These are phyloP conservation scores for Arthrobotrys conoides DNA, from an alignment of 2,329 filamentous ascomycete species.

Conservation along the genomic window DNA sequence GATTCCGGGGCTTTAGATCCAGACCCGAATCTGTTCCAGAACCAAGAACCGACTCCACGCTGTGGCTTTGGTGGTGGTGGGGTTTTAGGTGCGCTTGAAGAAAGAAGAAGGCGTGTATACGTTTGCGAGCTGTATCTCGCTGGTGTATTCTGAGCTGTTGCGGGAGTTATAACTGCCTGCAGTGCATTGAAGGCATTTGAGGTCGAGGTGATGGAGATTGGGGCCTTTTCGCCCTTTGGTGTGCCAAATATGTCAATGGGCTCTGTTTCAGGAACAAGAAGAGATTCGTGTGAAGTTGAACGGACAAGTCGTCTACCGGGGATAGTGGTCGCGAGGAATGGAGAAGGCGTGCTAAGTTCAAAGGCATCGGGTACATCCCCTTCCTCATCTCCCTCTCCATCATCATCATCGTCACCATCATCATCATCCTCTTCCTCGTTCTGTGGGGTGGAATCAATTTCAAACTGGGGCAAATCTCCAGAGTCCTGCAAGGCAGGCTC, in stretches of 20 bases:
- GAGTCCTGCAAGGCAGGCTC: slow-evolving; percentile 22
- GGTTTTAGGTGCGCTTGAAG: slow-evolving; percentile 31
- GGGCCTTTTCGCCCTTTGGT: slow-evolving; percentile 51
- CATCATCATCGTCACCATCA: slow-evolving; percentile 38
- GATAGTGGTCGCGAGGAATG: slow-evolving; percentile 58
- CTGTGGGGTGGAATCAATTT: slow-evolving; percentile 30
- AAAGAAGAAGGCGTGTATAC: slow-evolving; percentile 54
- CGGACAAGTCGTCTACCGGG: slow-evolving; percentile 56
- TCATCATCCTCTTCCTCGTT: slow-evolving; percentile 51
- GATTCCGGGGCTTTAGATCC: slow-evolving; percentile 39
- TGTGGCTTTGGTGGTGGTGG: slow-evolving; percentile 42
- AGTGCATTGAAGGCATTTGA: slow-evolving; percentile 42
- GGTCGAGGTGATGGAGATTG: slow-evolving; percentile 47
- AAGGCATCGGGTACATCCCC: slow-evolving; percentile 53
- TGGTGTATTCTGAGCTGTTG: slow-evolving; percentile 55
- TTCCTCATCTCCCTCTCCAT: slow-evolving; percentile 37
- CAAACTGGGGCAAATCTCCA: slow-evolving; percentile 48
- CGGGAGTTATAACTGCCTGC: slow-evolving; percentile 55
- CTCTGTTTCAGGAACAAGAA: slow-evolving; percentile 51
- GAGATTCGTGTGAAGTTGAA: slow-evolving; percentile 56
- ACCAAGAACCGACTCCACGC: slow-evolving; percentile 54
- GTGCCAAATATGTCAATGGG: slow-evolving; percentile 52
- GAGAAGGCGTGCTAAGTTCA: slow-evolving; percentile 53
- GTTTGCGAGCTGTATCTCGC: slow-evolving; percentile 57
- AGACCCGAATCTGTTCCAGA: slow-evolving; percentile 53